Percentiles rank a stretch among this genome's conserved stretches.
Evolutionary conservation across 192 early-diverging fungal genomes (phyloP).

Genomic region (Dissophora globulifera): DNA sequence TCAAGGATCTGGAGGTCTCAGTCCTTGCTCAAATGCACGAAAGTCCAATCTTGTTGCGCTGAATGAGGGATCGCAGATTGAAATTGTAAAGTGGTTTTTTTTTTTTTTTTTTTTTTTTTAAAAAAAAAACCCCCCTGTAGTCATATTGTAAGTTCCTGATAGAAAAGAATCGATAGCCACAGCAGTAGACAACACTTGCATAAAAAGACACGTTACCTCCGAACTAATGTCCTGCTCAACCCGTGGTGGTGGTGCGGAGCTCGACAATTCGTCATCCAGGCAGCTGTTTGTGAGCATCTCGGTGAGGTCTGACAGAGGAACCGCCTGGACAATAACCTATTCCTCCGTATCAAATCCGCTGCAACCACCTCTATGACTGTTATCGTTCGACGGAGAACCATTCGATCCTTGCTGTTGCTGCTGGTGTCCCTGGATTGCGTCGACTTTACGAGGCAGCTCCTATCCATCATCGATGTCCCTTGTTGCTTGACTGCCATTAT

Average conservation of each 20-base stretch:
- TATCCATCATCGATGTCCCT: no score
- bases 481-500: neutral
- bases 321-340: slow-evolving; percentile 48
- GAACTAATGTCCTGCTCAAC: slow-evolving; percentile 15
- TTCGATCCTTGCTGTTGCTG: neutral
- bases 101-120: no score
- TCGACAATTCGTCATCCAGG: slow-evolving; percentile 34
- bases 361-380: no score
- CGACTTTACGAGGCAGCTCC: neutral
- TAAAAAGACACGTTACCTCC: slow-evolving; percentile 18
- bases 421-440: neutral
- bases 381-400: slow-evolving; percentile 6
- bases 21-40: slow-evolving; percentile 73
- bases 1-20: slow-evolving; percentile 72
- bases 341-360: slow-evolving; percentile 25
- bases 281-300: slow-evolving; percentile 40
- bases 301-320: slow-evolving; percentile 39
- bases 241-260: slow-evolving; percentile 23
- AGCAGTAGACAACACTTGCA: no score
- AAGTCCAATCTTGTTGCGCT: slow-evolving; percentile 57
- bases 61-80: slow-evolving; percentile 37
- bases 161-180: neutral
- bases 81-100: no score
- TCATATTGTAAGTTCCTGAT: no score
- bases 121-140: no score